Evolutionary conservation across 2,329 filamentous ascomycete genomes (phyloP), one percentile per base, ranked within the genome.

Genomic region (Neonectria ditissima): DNA sequence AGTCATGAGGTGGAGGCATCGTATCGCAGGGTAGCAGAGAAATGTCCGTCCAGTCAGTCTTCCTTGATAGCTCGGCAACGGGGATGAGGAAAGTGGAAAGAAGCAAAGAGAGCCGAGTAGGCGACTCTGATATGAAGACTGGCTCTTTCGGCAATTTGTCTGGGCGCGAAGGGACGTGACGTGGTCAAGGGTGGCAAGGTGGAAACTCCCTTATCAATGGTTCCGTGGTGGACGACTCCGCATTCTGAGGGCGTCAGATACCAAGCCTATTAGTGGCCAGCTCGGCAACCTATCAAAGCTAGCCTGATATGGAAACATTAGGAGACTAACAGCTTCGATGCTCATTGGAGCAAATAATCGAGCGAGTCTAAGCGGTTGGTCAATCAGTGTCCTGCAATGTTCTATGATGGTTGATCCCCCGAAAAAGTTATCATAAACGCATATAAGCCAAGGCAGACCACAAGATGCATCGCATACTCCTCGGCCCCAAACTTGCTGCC

Each of bases 241-340:
- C 32, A 34, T 34, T 34, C 3, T 14, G 6, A 14, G 5, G 16
- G 32, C 11, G 32, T 16, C 13, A 34, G 32, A 34, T 34, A 34
- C 9, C 18, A 22, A 13, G 14, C 16, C 2, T 24, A 13, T 52
- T 26, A 71, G 55, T 71, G 65, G 69, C 24, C 39, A 28, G 7
- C 16, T 72, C 69, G 69, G 69, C 67, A 65, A 65, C 37, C n/a
- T 28, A 10, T 6, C 4, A 9, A 4, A 6, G 4, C 32, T 34
- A 34, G 32, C 44, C 16, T 47, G 13, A 16, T 16, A 9, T n/a
- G 26, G 43, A 26, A 9, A 26, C 4, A 43, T n/a, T 5, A 14
- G 47, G 4, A 8, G 47, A 16, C 10, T 16, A 16, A 13, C 2
- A 6, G 18, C 16, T 20, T 24, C 4, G 51, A 13, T 34, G 5